Conservation (phyloP, 306 rosid genomes). For the Corylus heterophylla region DNA sequence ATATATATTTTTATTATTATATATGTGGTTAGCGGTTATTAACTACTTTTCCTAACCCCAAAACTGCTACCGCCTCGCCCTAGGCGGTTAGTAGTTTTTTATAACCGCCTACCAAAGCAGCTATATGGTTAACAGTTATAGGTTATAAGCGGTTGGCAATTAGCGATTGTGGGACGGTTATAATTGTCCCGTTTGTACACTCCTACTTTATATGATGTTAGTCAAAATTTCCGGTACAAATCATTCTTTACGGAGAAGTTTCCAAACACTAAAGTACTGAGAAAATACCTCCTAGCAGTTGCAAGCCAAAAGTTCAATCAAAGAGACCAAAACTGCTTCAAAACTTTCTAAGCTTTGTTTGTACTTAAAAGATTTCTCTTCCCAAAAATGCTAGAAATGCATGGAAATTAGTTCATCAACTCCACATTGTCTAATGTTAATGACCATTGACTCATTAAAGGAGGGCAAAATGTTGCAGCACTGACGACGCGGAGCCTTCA, state of each 20-base stretch:
- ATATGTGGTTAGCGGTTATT: too few species aligned
- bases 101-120: too few species aligned
- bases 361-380: constrained; percentile 14
- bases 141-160: too few species aligned
- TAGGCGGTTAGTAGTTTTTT: too few species aligned
- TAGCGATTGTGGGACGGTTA: too few species aligned
- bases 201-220: background rate
- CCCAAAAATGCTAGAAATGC: constrained; percentile 46
- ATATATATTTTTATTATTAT: too few species aligned
- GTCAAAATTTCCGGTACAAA: background rate
- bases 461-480: constrained; percentile 59
- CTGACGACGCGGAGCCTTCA: constrained; percentile 80
- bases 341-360: constrained; percentile 17
- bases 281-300: constrained; percentile 2
- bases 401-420: constrained; percentile 59
- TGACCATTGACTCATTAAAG: constrained; percentile 43
- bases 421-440: constrained; percentile 56
- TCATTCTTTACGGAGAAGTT: background rate
- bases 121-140: too few species aligned
- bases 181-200: too few species aligned
- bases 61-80: too few species aligned
- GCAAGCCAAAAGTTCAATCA: background rate
- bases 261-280: background rate
- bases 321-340: constrained; percentile 18
- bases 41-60: too few species aligned